phyloP scores from a whole-genome alignment of 148 eudicot species.

The Dysphania ambrosioides region DNA sequence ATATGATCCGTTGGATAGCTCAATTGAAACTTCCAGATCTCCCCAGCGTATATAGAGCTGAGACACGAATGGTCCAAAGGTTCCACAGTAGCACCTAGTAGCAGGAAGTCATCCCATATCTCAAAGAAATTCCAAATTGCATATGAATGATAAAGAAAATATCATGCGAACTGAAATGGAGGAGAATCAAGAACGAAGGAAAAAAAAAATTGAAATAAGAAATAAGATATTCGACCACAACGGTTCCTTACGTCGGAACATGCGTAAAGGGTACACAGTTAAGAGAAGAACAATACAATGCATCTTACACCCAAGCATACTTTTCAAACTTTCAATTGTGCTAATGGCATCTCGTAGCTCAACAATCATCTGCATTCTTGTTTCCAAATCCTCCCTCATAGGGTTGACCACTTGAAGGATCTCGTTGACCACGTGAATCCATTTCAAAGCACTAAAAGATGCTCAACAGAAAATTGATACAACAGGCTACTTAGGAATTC shows the following conservation, averaged over 20 bases:
- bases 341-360: conserved; percentile 50
- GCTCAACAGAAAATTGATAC: conserved; percentile 16
- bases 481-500: neutral
- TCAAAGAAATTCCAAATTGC: neutral
- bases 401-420: conserved; percentile 63
- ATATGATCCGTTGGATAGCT: conserved; percentile 63
- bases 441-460: conserved; percentile 32
- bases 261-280: neutral
- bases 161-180: neutral
- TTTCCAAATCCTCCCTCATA: conserved; percentile 48
- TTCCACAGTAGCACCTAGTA: conserved; percentile 91
- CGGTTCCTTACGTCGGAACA: no score
- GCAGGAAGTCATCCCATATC: conserved; percentile 19
- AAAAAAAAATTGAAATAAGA: neutral
- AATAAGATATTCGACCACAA: neutral
- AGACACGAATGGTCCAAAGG: conserved; percentile 96
- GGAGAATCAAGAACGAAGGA: neutral
- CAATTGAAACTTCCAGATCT: conserved; percentile 87
- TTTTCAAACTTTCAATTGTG: conserved; percentile 72
- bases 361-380: conserved; percentile 50
- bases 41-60: conserved; percentile 89
- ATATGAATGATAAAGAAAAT: conserved; percentile 2
- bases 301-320: conserved; percentile 33
- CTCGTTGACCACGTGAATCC: conserved; percentile 44
- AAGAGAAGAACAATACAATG: neutral